Base-by-base conservation (phyloP, 2,329 filamentous ascomycete genomes). In the Fusarium multiceps region DNA sequence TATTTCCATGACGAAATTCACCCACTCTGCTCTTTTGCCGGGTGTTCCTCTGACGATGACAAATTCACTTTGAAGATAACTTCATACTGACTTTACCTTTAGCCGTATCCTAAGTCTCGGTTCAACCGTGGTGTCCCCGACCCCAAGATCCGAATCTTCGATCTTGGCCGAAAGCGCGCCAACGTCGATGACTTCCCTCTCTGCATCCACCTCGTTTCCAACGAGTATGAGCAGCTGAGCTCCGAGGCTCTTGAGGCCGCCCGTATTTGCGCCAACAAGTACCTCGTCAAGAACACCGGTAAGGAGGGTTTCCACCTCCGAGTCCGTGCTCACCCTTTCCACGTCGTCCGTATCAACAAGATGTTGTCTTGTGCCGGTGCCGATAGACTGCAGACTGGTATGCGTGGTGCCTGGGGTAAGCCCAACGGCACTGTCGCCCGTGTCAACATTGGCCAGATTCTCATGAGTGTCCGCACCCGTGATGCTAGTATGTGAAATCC, bases 331-430 rank as follows among this genome's bases (percentile, higher is more conserved):
- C 96, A 99, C 90, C 96, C 96, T 77, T 99, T 93, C 93, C 96
- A 99, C 90, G 96, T 99, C 87, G 92, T 99, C 89, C 96, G 96
- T 87, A 99, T 99, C 94, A 99, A 99, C 94, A 99, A 99, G 93
- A 99, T 99, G 96, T 95, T 99, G 93, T 98, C 96, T 83, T 99
- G 96, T 86, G 96, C 96, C 82, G 96, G 96, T 90, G 96, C 96
- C 91, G 96, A 99, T 98, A 94, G 96, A 92, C 89, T 99, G 86
- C 96, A 99, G 88, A 99, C 96, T 79, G 96, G 96, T 89, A 99
- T 99, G 96, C 95, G 96, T 92, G 96, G 96, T 91, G 96, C 96
- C 79, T 99, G 94, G 91, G 96, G 96, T 83, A 99, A 99, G 92
- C 96, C 96, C 85, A 97, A 98, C 90, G 96, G 96, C 83, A 92